phyloP scores from a whole-genome alignment of 164 flowering plant genomes.

The Stephania yunnanensis region DNA sequence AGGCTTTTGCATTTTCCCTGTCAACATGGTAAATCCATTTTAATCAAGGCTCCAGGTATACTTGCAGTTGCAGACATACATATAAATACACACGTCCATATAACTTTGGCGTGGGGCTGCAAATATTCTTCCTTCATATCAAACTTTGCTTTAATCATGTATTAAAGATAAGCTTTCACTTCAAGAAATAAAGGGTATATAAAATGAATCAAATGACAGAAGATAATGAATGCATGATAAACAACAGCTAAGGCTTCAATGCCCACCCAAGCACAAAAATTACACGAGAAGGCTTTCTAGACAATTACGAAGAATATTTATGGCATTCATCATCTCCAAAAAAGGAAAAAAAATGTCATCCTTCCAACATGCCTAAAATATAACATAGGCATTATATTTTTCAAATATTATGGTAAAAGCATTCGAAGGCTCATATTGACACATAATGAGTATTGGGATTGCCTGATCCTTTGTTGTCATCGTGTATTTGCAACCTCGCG shows the following conservation, averaged over 20 bases:
- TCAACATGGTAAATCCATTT: not conserved
- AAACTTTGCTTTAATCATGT: not conserved
- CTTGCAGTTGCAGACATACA: too few relatives aligned
- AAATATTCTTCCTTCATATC: not conserved
- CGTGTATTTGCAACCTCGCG: too few relatives aligned
- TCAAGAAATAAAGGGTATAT: not conserved
- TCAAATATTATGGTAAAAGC: too few relatives aligned
- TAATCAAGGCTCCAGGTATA: not conserved
- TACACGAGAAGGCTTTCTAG: not conserved
- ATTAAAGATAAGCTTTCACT: not conserved
- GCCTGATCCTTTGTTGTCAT: too few relatives aligned
- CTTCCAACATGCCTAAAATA: not conserved
- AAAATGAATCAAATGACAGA: too few relatives aligned
- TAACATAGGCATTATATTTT: too few relatives aligned
- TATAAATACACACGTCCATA: not conserved
- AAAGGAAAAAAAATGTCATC: not conserved
- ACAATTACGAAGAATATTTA: not conserved
- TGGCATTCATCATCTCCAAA: too few relatives aligned
- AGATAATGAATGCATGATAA: not conserved
- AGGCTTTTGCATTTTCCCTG: conserved; percentile 93
- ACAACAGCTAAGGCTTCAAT: not conserved
- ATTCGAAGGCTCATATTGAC: too few relatives aligned
- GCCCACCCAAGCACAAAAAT: not conserved
- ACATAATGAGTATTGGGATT: too few relatives aligned
- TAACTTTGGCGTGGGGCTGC: not conserved